Evolutionary conservation across 371 early-diverging fungal species (phyloP), one percentile per base, ranked within the genome.

Genomic region (Saksenaea vasiformis): DNA sequence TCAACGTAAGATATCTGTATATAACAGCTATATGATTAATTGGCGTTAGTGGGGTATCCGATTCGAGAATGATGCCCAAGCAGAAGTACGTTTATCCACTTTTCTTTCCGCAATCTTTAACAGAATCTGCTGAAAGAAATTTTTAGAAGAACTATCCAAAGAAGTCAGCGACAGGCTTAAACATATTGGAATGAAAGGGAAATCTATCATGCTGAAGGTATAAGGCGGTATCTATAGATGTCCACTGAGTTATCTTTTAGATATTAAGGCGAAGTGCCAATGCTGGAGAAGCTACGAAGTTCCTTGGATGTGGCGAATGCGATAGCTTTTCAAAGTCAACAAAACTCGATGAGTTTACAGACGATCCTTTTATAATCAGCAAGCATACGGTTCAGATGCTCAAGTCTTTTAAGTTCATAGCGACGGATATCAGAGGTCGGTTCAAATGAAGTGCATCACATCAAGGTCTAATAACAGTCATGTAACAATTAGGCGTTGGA

Each of bases 31-130:
- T 56, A 13, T 19, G 7, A 44, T 31, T 38, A n/a, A 47, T n/a
- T 57, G n/a, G n/a, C 9, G 17, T 56, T 15, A 82, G 69, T 96
- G 95, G 95, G 96, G 94, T 1, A 84, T 96, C 0, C 84, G 96
- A 15, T 93, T 96, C 72, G 87, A 90, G 57, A 86, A 67, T 14
- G 70, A 84, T 34, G 70, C 73, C 0, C 88, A 95, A 60, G 85
- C 87, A 5, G 77, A 87, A 43, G 76, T 87, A 63, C 51, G 41
- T 15, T n/a, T 54, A n/a, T 43, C 35, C 11, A 19, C 0, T 9
- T 27, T 57, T 62, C 10, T 22, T 5, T 17, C 22, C 8, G 9
- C 5, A 0, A 11, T 26, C 26, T 17, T 36, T 19, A 26, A 62
- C 5, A 3, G 5, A 14, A 36, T 19, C 26, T 36, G 14, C 11